Evolutionary conservation across 2,329 filamentous ascomycete species (phyloP).

Genomic region (Xylariales sp.): DNA sequence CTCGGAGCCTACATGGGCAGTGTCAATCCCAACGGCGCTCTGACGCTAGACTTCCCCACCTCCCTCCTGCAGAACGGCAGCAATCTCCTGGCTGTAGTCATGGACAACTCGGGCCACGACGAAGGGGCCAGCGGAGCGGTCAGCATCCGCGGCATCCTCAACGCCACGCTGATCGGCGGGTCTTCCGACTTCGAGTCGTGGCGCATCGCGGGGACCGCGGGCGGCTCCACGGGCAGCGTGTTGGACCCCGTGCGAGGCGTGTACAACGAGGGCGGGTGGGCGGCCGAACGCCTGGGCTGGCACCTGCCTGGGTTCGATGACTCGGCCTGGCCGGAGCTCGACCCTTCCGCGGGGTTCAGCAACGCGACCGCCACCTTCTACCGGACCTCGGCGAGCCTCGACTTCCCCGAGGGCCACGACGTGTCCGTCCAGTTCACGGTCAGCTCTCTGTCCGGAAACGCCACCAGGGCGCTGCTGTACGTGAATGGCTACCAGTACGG

Average conservation of each 20-base stretch:
- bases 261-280: constrained; percentile 63
- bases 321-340: constrained; percentile 36
- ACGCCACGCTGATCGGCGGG: constrained; percentile 49
- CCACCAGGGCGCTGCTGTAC: constrained; percentile 56
- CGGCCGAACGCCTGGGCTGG: constrained; percentile 57
- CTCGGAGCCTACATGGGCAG: constrained; percentile 61
- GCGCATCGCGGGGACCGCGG: constrained; percentile 63
- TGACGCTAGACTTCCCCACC: constrained; percentile 38
- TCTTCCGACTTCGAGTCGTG: constrained; percentile 52
- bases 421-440: constrained; percentile 58
- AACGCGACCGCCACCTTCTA: constrained; percentile 55
- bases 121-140: constrained; percentile 57
- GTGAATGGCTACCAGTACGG: constrained; percentile 74
- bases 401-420: constrained; percentile 37
- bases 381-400: constrained; percentile 47
- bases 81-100: too few relatives aligned
- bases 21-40: constrained; percentile 22
- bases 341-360: constrained; percentile 35
- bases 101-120: constrained; percentile 71
- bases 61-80: too few relatives aligned
- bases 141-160: constrained; percentile 55
- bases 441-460: constrained; percentile 19
- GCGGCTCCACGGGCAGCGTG: constrained; percentile 54
- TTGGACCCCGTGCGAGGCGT: constrained; percentile 55
- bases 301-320: constrained; percentile 51